Evolutionary conservation across 164 flowering plant species (phyloP), one percentile per base, ranked within the genome.

Genomic region (Vitis cinerea): DNA sequence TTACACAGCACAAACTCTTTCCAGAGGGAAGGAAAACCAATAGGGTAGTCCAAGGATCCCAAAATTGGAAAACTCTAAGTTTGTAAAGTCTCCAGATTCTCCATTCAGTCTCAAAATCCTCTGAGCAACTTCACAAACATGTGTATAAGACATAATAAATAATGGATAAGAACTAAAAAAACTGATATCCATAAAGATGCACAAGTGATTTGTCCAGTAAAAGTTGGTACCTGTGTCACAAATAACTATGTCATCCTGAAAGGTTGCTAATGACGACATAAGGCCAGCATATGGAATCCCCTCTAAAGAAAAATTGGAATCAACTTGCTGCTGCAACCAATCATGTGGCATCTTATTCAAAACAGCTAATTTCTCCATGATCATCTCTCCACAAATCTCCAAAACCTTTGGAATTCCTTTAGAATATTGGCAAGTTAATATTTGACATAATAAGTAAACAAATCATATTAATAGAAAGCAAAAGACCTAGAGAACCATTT

Each of bases 41-140:
- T 95, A 90, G 65, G 98, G 98, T 60, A 93, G 75, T 59, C 98
- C 97, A 78, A 93, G 92, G 55, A 78, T 68, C 68, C 85, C 96
- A 74, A 90, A 81, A 70, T 91, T 91, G 15, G 97, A 88, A 57
- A 93, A 77, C 58, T 79, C 79, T 47, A 90, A 72, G 73, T 66
- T 75, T 62, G 92, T 85, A 30, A 78, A 17, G 12, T 58, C 74
- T 51, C 83, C 83, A 68, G 91, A 79, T 78, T 75, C 83, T 72
- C 48, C 75, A 72, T 69, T 60, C 56, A 77, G 71, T 78, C 78
- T 84, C 64, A 86, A 69, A 52, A 94, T 74, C 74, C 79, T 80
- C 79, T 88, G 95, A 68, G 86, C 81, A 83, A 81, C 97, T 92
- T 75, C 72, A 83, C 60, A 54, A 82, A 71, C 72, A 76, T 49